phyloP scores from a whole-genome alignment of 23 red algal species.

The Gracilaria caudata region DNA sequence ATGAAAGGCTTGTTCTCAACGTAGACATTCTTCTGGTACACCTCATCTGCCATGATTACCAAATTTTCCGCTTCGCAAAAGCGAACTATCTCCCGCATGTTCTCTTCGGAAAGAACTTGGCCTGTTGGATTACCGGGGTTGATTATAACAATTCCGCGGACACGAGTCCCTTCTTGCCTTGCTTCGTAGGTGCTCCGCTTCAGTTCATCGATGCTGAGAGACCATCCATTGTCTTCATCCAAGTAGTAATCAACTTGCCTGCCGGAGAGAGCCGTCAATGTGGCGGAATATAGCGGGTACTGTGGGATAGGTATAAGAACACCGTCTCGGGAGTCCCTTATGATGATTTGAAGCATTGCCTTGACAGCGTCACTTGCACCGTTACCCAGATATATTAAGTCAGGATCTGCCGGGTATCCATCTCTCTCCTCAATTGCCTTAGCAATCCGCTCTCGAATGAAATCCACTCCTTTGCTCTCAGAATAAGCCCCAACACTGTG shows the following conservation, averaged over 20 bases:
- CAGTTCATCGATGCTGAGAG: slow-evolving; percentile 76
- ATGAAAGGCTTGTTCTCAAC: slow-evolving; percentile 75
- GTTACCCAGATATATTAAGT: slow-evolving; percentile 81
- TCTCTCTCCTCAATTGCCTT: slow-evolving; percentile 77
- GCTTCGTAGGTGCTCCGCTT: slow-evolving; percentile 53
- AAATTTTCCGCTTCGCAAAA: slow-evolving; percentile 82
- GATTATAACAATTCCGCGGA: slow-evolving; percentile 87
- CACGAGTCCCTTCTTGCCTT: slow-evolving; percentile 45
- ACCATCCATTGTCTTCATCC: slow-evolving; percentile 84
- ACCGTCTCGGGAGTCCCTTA: slow-evolving; percentile 60
- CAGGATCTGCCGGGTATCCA: slow-evolving; percentile 52
- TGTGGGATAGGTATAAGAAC: slow-evolving; percentile 94
- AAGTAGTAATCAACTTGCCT: slow-evolving; percentile 81
- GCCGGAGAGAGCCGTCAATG: slow-evolving; percentile 57
- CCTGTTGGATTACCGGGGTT: slow-evolving; percentile 98
- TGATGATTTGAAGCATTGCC: slow-evolving; percentile 69
- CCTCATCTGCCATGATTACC: slow-evolving; percentile 96
- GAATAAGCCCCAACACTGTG: slow-evolving; percentile 89
- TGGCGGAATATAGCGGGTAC: slow-evolving; percentile 96
- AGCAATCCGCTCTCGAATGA: slow-evolving; percentile 76
- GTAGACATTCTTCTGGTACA: slow-evolving; percentile 96
- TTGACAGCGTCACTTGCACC: slow-evolving; percentile 88
- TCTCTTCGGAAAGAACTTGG: slow-evolving; percentile 71
- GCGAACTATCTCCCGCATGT: slow-evolving; percentile 74
- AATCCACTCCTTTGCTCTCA: slow-evolving; percentile 76